Conservation (phyloP, 495 filamentous ascomycete genomes). For the Usnea hakonensis region DNA sequence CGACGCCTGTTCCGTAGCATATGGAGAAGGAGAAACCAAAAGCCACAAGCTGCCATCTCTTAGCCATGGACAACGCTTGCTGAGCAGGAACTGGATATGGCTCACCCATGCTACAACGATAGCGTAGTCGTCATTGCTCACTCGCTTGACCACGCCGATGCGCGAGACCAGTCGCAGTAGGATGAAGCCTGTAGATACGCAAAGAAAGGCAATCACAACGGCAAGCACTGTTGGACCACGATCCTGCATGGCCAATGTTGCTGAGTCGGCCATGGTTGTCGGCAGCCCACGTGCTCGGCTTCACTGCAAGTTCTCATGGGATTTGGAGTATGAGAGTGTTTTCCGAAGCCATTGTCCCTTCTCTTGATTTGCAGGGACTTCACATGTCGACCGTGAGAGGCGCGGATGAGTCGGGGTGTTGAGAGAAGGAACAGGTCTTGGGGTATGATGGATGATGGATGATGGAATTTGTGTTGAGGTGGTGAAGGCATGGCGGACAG, state of each 20-base stretch:
- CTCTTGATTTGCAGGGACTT: not conserved
- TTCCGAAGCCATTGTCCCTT: not conserved
- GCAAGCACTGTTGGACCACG: slow-evolving; percentile 61
- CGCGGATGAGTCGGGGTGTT: not conserved
- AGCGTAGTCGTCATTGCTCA: slow-evolving; percentile 72
- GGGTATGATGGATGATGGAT: slow-evolving; percentile 7
- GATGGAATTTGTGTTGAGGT: not conserved
- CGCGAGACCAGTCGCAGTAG: slow-evolving; percentile 63
- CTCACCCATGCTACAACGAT: slow-evolving; percentile 77
- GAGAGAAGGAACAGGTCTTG: not conserved
- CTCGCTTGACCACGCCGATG: slow-evolving; percentile 58
- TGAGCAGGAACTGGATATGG: not conserved
- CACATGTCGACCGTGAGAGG: not conserved
- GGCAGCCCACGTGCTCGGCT: slow-evolving; percentile 2
- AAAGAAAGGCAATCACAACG: slow-evolving; percentile 64
- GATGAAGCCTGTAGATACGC: slow-evolving; percentile 63
- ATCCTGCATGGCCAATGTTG: slow-evolving; percentile 33
- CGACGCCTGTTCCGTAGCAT: slow-evolving; percentile 60
- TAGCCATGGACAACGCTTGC: not conserved
- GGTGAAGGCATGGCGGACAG: not conserved
- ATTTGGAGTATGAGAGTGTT: not conserved
- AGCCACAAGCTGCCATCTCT: slow-evolving; percentile 48
- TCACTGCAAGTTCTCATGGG: not conserved
- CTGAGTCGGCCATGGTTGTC: slow-evolving; percentile 10
- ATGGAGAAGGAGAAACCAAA: slow-evolving; percentile 71